Percentiles rank a stretch among this genome's conserved stretches.
Conservation (phyloP, 1,284 basidiomycete genomes). For the Naganishia sp. region DNA sequence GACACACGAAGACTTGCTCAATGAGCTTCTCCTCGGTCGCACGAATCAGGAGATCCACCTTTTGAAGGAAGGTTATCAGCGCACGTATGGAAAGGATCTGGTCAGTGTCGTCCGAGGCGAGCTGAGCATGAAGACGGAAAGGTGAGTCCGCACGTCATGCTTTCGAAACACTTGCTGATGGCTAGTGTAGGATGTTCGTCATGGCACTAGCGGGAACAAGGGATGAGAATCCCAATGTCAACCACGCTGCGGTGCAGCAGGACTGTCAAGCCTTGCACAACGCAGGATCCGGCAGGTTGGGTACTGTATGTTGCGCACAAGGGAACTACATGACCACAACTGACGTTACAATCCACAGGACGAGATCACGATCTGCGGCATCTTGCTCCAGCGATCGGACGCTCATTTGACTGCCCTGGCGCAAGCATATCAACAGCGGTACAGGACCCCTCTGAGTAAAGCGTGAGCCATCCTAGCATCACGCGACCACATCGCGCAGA, state of each 20-base stretch:
- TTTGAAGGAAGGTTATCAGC: slow-evolving; percentile 52
- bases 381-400: slow-evolving; percentile 51
- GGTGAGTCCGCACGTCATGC: slow-evolving; percentile 33
- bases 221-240: slow-evolving; percentile 51
- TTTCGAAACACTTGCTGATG: background rate
- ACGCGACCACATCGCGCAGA: background rate
- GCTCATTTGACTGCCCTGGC: slow-evolving; percentile 51
- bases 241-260: slow-evolving; percentile 50
- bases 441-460: slow-evolving; percentile 19
- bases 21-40: slow-evolving; percentile 50
- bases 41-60: slow-evolving; percentile 54
- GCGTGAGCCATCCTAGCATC: slow-evolving; percentile 8
- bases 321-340: background rate
- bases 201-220: slow-evolving; percentile 52
- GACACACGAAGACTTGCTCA: slow-evolving; percentile 54
- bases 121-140: slow-evolving; percentile 54
- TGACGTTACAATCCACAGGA: slow-evolving; percentile 37
- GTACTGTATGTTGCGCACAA: slow-evolving; percentile 45
- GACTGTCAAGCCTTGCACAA: slow-evolving; percentile 52
- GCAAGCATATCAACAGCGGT: slow-evolving; percentile 42
- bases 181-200: slow-evolving; percentile 46
- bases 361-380: slow-evolving; percentile 54
- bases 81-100: slow-evolving; percentile 50
- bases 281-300: slow-evolving; percentile 51
- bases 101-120: slow-evolving; percentile 49